Base-by-base conservation (phyloP, 2,329 filamentous ascomycete genomes). In the Penicillium sp. region DNA sequence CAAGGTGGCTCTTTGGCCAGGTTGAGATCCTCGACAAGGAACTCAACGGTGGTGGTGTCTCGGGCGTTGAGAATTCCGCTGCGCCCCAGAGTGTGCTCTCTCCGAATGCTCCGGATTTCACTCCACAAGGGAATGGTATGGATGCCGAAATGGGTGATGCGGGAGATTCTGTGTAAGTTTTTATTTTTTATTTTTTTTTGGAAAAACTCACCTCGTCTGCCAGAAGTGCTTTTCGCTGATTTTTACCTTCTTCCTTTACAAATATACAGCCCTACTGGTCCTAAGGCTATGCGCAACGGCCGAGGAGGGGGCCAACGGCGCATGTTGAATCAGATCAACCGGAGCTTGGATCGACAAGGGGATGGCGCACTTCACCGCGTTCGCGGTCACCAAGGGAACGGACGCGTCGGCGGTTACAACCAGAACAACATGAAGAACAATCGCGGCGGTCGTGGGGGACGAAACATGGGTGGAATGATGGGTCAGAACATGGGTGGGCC, bases 1-100 rank as follows among this genome's bases (percentile, higher is more conserved):
- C 90, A 52, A 80, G 78, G 65, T 98, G 93, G 93, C 75, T 98
- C n/a, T 97, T 97, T 65, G 81, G 90, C 47, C 86, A 95, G 66
- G 84, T 95, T 51, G 81, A 85, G 39, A 55, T 73, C 9, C 75
- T 93, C 52, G 82, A 84, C 61, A 73, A 75, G 42, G 81, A 85
- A 65, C 62, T 84, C 50, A 83, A 83, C 55, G 80, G 40, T 11
- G 29, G 80, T 25, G 56, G 62, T 9, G 47, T 68, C 70, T 4
- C 43, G 56, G 13, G 64, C 67, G 51, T 58, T 62, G 5, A 66
- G 67, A 37, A 62, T 67, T 26, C 66, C 65, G 5, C 59, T 65
- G 5, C 59, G 70, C 44, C 61, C 65, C 37, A 62, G 59, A 62
- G 59, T 24, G 69, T 71, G 39, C 69, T 69, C 26, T 48, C 41